Base-by-base conservation (phyloP, 129 eudicot genomes). In the Kitagawia praeruptora region DNA sequence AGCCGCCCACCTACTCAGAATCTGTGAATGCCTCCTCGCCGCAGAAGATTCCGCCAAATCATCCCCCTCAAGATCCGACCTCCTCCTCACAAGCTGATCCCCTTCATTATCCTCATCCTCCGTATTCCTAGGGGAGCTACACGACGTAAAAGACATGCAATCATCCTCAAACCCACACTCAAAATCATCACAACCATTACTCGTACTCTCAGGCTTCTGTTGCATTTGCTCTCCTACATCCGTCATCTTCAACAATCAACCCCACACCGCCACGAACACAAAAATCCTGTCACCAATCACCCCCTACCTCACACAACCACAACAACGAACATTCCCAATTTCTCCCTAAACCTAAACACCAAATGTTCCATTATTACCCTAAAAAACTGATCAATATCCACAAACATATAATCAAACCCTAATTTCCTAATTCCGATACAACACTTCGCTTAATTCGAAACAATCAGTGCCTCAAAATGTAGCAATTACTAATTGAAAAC, bases 31-130 rank as follows among this genome's bases (percentile, higher is more conserved):
- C 1, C 97, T 87, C 80, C 98, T 90, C 2, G 98, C 98, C 40
- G 96, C 96, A 75, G 98, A 95, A 42, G 98, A 88, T 73, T 95
- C 98, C 0, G 98, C 98, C 54, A 95, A 83, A 86, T 95, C 98
- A 81, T 95, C 98, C 14, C 97, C 98, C 49, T 95, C 98, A 14
- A 95, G 96, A 83, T 90, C 97, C 2, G 98, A 92, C 89, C 98
- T 90, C 72, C 99, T 87, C 66, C 99, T 85, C 67, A 90, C 87
- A 70, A 96, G 95, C 85, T 87, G 97, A 74, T 92, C 99, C 81
- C 85, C 88, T 54, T 93, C 97, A 31, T 93, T 96, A 16, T 88
- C 97, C 9, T 91, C 98, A 47, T 93, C 97, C 78, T 88, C 97
- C 1, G 97, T 84, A 44, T 82, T 87, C 11, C 96, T 87, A 0